Base-by-base conservation (phyloP, 306 rosid species). In the Rosa lucieae region DNA sequence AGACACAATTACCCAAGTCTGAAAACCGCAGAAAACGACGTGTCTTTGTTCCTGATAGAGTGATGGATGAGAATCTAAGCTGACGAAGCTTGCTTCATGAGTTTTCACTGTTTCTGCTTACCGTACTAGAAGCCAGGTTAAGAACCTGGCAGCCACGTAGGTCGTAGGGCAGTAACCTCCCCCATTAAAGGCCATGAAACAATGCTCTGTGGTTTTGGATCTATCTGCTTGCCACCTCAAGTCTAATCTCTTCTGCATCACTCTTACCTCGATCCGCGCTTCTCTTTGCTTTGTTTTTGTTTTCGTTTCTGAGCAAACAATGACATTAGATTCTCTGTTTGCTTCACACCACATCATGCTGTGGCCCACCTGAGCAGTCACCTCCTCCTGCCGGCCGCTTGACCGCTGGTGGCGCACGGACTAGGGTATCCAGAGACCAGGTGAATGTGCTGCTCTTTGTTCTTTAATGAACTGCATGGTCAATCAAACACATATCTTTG, bases 1-100 rank as follows among this genome's bases (percentile, higher is more conserved):
- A 67, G 48, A 67, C 72, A 5, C 72, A 20, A 3, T 39, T 67
- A 67, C 72, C 49, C 72, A 67, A 65, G n/a, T 14, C 70, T 65
- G 44, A 63, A 15, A 65, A 2, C 37, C 37, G 37, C 37, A 32
- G 37, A 32, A 48, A 67, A 9, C 15, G 49, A 39, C 49, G 26
- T 39, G 29, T 8, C 29, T 8, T 65, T 67, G 72, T 15, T 67
- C 48, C 46, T 37, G 48, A 39, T 66, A 66, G 70, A 66, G 20
- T 35, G 3, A 32, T 32, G 2, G 37, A 32, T 32, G 21, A 67
- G 71, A 67, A 39, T 67, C 72, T 49, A 39, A 9, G 40, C 44
- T 35, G 70, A 65, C 23, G 23, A 2, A 15, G 32, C 46, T 35
- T 35, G 70, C 46, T 15, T 46, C 40, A 15, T 2, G 46, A 65